Conservation (phyloP, 2,329 filamentous ascomycete species). For the Colletotrichum navitas region DNA sequence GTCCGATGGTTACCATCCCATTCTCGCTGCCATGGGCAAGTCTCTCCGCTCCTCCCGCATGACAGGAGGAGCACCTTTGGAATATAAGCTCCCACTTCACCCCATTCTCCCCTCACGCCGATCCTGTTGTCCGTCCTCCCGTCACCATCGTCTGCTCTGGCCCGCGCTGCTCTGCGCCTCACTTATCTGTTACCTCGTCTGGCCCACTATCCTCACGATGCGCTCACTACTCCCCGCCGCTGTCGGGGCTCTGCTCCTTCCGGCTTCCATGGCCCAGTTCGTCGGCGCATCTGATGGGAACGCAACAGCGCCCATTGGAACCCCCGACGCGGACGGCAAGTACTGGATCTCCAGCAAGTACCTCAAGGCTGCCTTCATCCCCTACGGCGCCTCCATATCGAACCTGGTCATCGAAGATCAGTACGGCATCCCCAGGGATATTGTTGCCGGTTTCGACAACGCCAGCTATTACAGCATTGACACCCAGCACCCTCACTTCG, state of each 20-base stretch:
- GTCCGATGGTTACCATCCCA: conserved; percentile 37
- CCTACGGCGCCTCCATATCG: conserved; percentile 80
- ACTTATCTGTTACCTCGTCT: conserved; percentile 33
- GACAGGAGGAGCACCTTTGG: conserved; percentile 17
- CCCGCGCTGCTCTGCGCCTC: conserved; percentile 22
- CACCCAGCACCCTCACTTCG: conserved; percentile 76
- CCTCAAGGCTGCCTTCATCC: conserved; percentile 77
- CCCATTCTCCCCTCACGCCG: conserved; percentile 33
- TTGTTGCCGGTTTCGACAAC: conserved; percentile 82
- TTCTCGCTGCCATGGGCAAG: conserved; percentile 28
- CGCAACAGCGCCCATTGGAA: conserved; percentile 44
- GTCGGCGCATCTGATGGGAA: conserved; percentile 43
- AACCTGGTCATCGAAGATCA: conserved; percentile 79
- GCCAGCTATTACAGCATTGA: conserved; percentile 77
- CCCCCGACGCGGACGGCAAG: conserved; percentile 72
- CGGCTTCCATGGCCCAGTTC: conserved; percentile 49
- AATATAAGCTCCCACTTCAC: conserved; percentile 40
- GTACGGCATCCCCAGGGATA: conserved; percentile 75
- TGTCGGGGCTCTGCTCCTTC: conserved; percentile 44
- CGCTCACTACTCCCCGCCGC: conserved; percentile 33
- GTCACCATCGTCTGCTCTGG: conserved; percentile 34
- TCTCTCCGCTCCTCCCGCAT: conserved; percentile 27
- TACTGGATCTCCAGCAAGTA: conserved; percentile 78
- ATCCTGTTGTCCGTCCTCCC: conserved; percentile 18
- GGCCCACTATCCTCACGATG: conserved; percentile 31